phyloP scores from a whole-genome alignment of 176 grass and related monocot species.

The Typha latifolia region DNA sequence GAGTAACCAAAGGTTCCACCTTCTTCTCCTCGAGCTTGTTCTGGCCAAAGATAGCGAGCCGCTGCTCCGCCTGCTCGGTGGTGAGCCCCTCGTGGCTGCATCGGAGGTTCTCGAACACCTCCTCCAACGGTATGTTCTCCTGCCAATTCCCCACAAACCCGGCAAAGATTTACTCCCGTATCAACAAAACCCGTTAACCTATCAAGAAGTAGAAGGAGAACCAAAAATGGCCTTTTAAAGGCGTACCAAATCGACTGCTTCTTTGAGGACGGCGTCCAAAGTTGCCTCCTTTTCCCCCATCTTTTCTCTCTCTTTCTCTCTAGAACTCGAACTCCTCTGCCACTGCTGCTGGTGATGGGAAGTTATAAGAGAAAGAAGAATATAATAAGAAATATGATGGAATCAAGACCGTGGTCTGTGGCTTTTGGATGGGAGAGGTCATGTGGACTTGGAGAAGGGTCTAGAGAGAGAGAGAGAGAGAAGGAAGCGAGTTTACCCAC shows the following conservation, averaged over 20 bases:
- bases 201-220: neutral
- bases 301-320: neutral
- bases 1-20: conserved; percentile 14
- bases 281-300: conserved; percentile 45
- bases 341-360: neutral
- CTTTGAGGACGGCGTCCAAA: conserved; percentile 70
- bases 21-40: conserved; percentile 92
- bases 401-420: neutral
- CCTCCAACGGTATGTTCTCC: conserved; percentile 87
- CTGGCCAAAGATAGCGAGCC: conserved; percentile 61
- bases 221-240: neutral
- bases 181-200: neutral
- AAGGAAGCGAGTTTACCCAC: neutral
- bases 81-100: conserved; percentile 65
- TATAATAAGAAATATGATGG: neutral
- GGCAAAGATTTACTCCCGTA: neutral
- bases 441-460: neutral
- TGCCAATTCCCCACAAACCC: conserved; percentile 11
- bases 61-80: conserved; percentile 48
- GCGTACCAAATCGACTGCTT: conserved; percentile 77
- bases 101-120: conserved; percentile 76
- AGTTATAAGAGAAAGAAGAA: neutral
- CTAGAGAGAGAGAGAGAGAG: neutral
- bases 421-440: neutral
- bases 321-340: neutral